These are phyloP conservation scores for Collariella sp. DNA, from an alignment of 495 filamentous ascomycete species.

Conservation along the genomic window DNA sequence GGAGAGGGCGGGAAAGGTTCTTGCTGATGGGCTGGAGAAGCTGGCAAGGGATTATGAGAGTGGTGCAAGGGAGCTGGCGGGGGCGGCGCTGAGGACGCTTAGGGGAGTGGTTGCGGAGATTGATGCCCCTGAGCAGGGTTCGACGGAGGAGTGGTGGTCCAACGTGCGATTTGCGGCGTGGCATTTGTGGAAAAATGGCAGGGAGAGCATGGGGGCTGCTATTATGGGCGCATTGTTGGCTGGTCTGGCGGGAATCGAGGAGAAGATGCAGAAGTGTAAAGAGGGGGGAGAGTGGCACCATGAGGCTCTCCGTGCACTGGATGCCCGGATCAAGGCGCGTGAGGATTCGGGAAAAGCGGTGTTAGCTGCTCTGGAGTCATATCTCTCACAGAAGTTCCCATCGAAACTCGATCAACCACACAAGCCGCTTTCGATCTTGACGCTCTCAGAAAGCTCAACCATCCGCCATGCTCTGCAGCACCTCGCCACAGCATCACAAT, in stretches of 20 bases:
- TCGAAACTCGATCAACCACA: constrained; percentile 9
- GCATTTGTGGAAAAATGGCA: constrained; percentile 56
- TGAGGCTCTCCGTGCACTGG: constrained; percentile 3
- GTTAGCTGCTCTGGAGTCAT: constrained; percentile 27
- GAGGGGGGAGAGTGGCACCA: background rate
- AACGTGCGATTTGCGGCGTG: constrained; percentile 49
- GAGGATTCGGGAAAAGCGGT: constrained; percentile 21
- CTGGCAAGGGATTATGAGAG: constrained; percentile 47
- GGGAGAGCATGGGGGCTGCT: constrained; percentile 55
- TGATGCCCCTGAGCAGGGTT: background rate
- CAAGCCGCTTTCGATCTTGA: constrained; percentile 42
- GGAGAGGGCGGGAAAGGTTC: constrained; percentile 30
- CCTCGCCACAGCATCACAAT: constrained; percentile 11
- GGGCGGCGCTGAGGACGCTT: constrained; percentile 40
- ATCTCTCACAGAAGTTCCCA: constrained; percentile 15
- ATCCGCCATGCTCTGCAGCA: constrained; percentile 34
- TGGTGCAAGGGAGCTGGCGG: constrained; percentile 49
- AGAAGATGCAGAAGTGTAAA: background rate
- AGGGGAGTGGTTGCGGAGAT: constrained; percentile 32
- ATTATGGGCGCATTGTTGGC: constrained; percentile 45
- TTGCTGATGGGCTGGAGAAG: constrained; percentile 37
- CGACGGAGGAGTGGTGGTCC: constrained; percentile 43
- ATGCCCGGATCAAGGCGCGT: constrained; percentile 6
- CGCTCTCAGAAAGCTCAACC: constrained; percentile 53
- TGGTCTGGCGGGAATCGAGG: constrained; percentile 31